Percentiles rank a stretch among this genome's conserved stretches.
Evolutionary conservation across 2,329 filamentous ascomycete species (phyloP).

Genomic region (Knufia fluminis): DNA sequence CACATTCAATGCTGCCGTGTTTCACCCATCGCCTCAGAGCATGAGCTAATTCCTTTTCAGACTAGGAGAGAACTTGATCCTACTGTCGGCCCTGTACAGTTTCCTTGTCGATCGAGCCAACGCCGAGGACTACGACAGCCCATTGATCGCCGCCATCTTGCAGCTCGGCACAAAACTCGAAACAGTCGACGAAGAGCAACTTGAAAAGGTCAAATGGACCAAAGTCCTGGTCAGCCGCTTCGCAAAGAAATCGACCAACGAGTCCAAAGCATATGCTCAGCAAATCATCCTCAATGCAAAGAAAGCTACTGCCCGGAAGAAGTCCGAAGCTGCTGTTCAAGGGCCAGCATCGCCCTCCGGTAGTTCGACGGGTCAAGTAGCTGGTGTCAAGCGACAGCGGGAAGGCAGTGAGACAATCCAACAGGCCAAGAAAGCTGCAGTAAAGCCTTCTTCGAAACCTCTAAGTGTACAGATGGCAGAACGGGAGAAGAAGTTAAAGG

Average conservation of each 20-base stretch:
- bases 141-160: conserved; percentile 36
- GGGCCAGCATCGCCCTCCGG: conserved; percentile 26
- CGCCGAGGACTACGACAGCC: conserved; percentile 38
- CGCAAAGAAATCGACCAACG: conserved; percentile 50
- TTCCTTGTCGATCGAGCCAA: conserved; percentile 42
- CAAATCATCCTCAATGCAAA: conserved; percentile 44
- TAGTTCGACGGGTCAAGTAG: conserved; percentile 7
- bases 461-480: conserved; percentile 23
- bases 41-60: conserved; percentile 30
- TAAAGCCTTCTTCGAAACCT: conserved; percentile 27
- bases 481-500: conserved; percentile 15
- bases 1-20: conserved; percentile 3
- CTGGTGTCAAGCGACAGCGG: conserved; percentile 32
- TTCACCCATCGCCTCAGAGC: conserved; percentile 10
- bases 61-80: conserved; percentile 41
- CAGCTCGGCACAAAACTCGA: conserved; percentile 48
- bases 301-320: conserved; percentile 34
- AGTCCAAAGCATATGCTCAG: conserved; percentile 47
- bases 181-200: conserved; percentile 48
- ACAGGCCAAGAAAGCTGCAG: conserved; percentile 31
- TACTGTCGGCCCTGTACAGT: conserved; percentile 38
- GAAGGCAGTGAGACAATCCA: conserved; percentile 31
- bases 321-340: conserved; percentile 31
- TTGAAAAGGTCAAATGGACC: conserved; percentile 51
- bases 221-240: conserved; percentile 47